Conservation (phyloP, 805 yeast species). For the Priceomyces fermenticarens region DNA sequence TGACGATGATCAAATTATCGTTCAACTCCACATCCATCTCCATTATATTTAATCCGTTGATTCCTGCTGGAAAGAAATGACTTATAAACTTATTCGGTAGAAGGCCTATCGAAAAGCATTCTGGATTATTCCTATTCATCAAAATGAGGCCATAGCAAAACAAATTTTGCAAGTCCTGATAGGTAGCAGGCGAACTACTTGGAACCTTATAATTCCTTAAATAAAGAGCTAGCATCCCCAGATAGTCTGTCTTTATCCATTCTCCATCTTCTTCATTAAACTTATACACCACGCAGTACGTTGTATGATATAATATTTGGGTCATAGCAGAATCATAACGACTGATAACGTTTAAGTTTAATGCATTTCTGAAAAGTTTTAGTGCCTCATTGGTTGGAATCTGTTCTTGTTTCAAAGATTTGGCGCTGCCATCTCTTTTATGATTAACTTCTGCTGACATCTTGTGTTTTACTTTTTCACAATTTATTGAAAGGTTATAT, state of each 20-base stretch:
- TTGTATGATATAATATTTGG: conserved; percentile 63
- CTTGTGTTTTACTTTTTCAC: too few species aligned
- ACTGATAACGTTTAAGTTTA: conserved; percentile 73
- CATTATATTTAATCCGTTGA: conserved; percentile 26
- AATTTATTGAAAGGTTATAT: too few species aligned
- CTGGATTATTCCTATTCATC: conserved; percentile 65
- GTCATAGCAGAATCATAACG: conserved; percentile 72
- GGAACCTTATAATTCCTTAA: conserved; percentile 44
- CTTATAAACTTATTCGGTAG: conserved; percentile 51
- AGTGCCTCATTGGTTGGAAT: conserved; percentile 45
- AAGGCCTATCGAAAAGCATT: conserved; percentile 69
- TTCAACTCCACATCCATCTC: conserved; percentile 66
- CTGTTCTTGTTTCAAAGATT: conserved; percentile 23
- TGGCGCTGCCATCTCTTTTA: neutral
- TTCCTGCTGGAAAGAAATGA: conserved; percentile 39
- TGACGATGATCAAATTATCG: conserved; percentile 67
- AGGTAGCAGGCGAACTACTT: conserved; percentile 9
- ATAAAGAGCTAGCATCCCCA: conserved; percentile 69
- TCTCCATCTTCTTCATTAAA: conserved; percentile 55
- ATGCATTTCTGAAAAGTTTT: conserved; percentile 63
- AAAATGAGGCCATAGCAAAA: conserved; percentile 69
- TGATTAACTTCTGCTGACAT: too few species aligned
- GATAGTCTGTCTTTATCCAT: conserved; percentile 69
- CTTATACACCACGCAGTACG: conserved; percentile 70
- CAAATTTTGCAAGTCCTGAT: conserved; percentile 37